Conservation (phyloP, 345 rosid species). For the Camelina sativa region DNA sequence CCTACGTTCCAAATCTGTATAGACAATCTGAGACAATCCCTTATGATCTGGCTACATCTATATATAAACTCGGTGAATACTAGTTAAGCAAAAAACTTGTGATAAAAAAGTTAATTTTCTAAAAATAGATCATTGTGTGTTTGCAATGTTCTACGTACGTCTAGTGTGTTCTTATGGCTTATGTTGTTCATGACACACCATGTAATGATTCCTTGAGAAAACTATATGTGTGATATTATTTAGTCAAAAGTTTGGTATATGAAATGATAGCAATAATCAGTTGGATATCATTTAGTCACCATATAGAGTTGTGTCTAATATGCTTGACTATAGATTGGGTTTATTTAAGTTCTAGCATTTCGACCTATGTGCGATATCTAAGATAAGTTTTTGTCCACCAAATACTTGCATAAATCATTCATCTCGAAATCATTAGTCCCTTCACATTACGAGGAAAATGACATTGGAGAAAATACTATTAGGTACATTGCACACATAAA, state of each 20-base stretch:
- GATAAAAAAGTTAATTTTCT: background rate
- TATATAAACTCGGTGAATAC: background rate
- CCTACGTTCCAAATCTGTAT: conserved; percentile 18
- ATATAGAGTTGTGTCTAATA: too few relatives aligned
- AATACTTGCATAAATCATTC: background rate
- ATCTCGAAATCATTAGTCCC: background rate
- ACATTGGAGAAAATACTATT: background rate
- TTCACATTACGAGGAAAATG: conserved; percentile 22
- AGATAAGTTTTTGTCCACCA: too few relatives aligned
- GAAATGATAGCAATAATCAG: too few relatives aligned
- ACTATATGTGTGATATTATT: too few relatives aligned
- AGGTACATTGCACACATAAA: conserved; percentile 35
- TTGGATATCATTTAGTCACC: too few relatives aligned
- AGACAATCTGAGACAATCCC: conserved; percentile 1
- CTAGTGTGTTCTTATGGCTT: too few relatives aligned
- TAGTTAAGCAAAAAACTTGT: background rate
- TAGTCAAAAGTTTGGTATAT: background rate
- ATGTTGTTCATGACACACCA: too few relatives aligned
- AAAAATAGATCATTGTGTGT: background rate
- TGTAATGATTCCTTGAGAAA: background rate
- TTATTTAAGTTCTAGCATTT: background rate
- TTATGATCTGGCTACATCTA: background rate
- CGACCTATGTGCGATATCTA: too few relatives aligned
- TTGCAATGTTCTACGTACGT: background rate
- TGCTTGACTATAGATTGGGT: background rate